Conservation (phyloP, 1,284 basidiomycete genomes). For the Rugosomyces carneus region DNA sequence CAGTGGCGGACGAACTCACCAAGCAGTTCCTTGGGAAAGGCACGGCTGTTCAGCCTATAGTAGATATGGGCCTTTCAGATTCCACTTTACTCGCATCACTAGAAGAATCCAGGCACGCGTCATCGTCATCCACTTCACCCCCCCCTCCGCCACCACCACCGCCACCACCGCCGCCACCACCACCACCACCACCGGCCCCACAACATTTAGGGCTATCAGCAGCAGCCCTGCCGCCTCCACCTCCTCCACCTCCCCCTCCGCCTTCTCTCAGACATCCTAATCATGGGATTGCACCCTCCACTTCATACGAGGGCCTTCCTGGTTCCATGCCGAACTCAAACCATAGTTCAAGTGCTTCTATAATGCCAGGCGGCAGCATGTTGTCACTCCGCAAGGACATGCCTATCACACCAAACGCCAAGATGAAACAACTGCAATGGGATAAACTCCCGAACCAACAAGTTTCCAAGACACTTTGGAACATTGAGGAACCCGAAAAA, state of each 20-base stretch:
- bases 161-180: slow-evolving; percentile 29
- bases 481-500: slow-evolving; percentile 57
- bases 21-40: no score
- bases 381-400: slow-evolving; percentile 79
- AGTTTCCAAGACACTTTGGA: slow-evolving; percentile 83
- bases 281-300: slow-evolving; percentile 16
- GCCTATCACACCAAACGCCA: slow-evolving; percentile 75
- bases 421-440: slow-evolving; percentile 99
- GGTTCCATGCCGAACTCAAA: slow-evolving; percentile 43
- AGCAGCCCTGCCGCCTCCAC: slow-evolving; percentile 27
- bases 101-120: no score
- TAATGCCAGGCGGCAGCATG: slow-evolving; percentile 48
- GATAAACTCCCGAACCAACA: slow-evolving; percentile 90
- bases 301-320: slow-evolving; percentile 26
- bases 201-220: slow-evolving; percentile 26
- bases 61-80: no score
- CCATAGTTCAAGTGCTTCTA: slow-evolving; percentile 53
- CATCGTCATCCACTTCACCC: no score
- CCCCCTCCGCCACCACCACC: no score
- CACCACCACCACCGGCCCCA: slow-evolving; percentile 24
- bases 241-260: slow-evolving; percentile 26
- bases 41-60: no score
- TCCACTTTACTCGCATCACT: no score
- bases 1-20: no score
- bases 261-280: slow-evolving; percentile 31